Evolutionary conservation across 2,329 filamentous ascomycete genomes (phyloP).

Genomic region (Boeremia lycopersici): DNA sequence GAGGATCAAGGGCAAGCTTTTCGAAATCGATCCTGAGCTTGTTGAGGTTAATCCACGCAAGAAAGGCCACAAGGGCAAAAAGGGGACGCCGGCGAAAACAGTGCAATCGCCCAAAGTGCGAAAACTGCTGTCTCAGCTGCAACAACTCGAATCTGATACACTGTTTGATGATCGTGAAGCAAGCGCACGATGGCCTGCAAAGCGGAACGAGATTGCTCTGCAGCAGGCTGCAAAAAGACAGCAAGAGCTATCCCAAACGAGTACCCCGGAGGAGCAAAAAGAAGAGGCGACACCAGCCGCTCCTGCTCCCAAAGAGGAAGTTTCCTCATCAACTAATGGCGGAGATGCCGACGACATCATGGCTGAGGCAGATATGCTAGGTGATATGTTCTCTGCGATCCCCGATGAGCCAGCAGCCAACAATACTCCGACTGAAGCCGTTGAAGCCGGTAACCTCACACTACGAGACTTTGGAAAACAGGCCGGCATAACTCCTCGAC

Average conservation of each 20-base stretch:
- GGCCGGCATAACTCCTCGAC: slow-evolving; percentile 75
- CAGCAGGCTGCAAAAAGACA: slow-evolving; percentile 42
- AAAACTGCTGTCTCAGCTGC: slow-evolving; percentile 75
- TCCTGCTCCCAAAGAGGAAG: background rate
- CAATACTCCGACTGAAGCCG: slow-evolving; percentile 19
- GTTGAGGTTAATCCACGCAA: slow-evolving; percentile 56
- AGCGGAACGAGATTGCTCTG: slow-evolving; percentile 51
- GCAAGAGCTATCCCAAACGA: slow-evolving; percentile 2
- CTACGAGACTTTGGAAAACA: slow-evolving; percentile 86
- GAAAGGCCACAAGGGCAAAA: slow-evolving; percentile 32
- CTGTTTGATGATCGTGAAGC: slow-evolving; percentile 57
- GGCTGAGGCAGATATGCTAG: slow-evolving; percentile 62
- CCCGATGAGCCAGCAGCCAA: slow-evolving; percentile 52
- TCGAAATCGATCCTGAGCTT: slow-evolving; percentile 59
- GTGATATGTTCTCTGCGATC: slow-evolving; percentile 61
- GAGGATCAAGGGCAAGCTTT: slow-evolving; percentile 66
- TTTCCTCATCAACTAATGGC: background rate
- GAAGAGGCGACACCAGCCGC: background rate
- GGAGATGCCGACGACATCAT: slow-evolving; percentile 13
- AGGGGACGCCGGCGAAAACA: slow-evolving; percentile 20
- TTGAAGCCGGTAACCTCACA: slow-evolving; percentile 59
- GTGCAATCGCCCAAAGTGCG: slow-evolving; percentile 57
- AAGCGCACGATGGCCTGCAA: slow-evolving; percentile 53
- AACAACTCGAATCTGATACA: slow-evolving; percentile 71
- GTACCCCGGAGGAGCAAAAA: background rate